Percentiles rank a stretch among this genome's conserved stretches.
Conservation (phyloP, 352 stramenopile species). For the Phytophthora pseudosyringae region DNA sequence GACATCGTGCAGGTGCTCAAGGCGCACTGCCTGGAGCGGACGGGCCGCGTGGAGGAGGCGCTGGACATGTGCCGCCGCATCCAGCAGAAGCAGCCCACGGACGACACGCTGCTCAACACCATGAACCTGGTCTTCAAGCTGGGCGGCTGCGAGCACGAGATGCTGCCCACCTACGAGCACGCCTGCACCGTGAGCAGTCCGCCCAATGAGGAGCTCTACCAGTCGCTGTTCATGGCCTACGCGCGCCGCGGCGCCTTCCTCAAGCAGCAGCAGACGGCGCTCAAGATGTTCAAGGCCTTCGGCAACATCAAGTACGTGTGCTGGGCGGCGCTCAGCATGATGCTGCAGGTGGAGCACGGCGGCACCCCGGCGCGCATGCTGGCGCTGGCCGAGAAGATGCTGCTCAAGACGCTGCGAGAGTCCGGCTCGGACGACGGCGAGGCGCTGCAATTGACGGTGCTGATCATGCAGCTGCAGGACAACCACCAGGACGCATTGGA, state of each 20-base stretch:
- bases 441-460: slow-evolving; percentile 68
- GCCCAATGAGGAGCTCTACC: slow-evolving; percentile 75
- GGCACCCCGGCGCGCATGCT: slow-evolving; percentile 76
- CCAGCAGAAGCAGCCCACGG: slow-evolving; percentile 69
- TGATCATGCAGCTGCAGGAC: slow-evolving; percentile 78
- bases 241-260: slow-evolving; percentile 68
- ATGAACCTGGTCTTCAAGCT: slow-evolving; percentile 88
- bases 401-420: slow-evolving; percentile 77
- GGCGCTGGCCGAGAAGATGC: slow-evolving; percentile 79
- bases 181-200: slow-evolving; percentile 54
- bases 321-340: slow-evolving; percentile 85
- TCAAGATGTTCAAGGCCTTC: slow-evolving; percentile 89
- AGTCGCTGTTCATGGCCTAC: slow-evolving; percentile 79
- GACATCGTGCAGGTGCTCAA: slow-evolving; percentile 88
- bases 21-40: slow-evolving; percentile 86
- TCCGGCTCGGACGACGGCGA: slow-evolving; percentile 67
- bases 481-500: slow-evolving; percentile 69
- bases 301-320: slow-evolving; percentile 78
- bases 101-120: slow-evolving; percentile 86
- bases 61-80: slow-evolving; percentile 73
- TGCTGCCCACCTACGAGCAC: slow-evolving; percentile 80
- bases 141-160: slow-evolving; percentile 72
- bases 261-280: slow-evolving; percentile 88
- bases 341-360: slow-evolving; percentile 80
- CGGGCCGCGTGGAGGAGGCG: slow-evolving; percentile 67